Percentiles rank a stretch among this genome's conserved stretches.
phyloP scores from a whole-genome alignment of 768 basidiomycete genomes.

The Tricholoma hemisulphureum region DNA sequence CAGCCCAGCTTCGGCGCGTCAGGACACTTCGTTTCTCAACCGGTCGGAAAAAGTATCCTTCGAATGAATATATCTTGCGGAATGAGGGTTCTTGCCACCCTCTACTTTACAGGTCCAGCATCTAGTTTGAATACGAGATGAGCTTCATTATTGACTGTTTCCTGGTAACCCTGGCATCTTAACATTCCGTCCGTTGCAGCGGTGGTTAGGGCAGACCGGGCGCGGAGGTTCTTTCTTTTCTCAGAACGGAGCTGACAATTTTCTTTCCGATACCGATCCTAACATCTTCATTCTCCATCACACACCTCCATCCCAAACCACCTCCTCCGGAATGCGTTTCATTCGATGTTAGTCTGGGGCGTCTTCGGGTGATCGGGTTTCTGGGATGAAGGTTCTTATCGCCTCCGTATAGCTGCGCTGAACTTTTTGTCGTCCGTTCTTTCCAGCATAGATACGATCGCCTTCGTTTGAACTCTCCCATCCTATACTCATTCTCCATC shows the following conservation, averaged over 20 bases:
- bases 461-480: not conserved
- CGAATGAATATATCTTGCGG: too few relatives aligned
- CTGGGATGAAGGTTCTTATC: not conserved
- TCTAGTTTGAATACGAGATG: too few relatives aligned
- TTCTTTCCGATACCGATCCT: not conserved
- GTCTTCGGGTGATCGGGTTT: not conserved
- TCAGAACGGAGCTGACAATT: not conserved
- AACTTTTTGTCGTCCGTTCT: not conserved
- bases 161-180: not conserved
- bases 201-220: not conserved
- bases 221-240: not conserved
- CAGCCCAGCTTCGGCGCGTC: too few relatives aligned
- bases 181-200: not conserved
- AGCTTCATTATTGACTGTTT: too few relatives aligned
- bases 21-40: too few relatives aligned
- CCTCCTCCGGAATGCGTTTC: not conserved
- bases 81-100: too few relatives aligned
- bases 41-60: too few relatives aligned
- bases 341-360: not conserved
- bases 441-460: not conserved
- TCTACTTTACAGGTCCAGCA: too few relatives aligned
- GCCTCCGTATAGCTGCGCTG: not conserved
- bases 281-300: not conserved
- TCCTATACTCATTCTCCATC: not conserved
- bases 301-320: not conserved